Base-by-base conservation (phyloP, 345 rosid genomes). In the Geranium brycei region DNA sequence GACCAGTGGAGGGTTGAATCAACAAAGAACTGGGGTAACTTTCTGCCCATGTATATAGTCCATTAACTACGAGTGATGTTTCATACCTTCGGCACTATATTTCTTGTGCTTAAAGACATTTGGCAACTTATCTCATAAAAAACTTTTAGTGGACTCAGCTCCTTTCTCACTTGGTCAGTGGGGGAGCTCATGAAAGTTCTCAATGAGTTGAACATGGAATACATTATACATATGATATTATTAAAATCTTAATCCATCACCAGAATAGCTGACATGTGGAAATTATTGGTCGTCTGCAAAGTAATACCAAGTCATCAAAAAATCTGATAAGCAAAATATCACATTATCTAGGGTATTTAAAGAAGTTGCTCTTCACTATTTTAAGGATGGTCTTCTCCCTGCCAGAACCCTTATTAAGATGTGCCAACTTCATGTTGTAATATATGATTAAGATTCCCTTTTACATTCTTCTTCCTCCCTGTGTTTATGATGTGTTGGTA, bases 1-100 rank as follows among this genome's bases (percentile, higher is more conserved):
- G 8, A 84, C 97, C 11, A 91, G 93, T 62, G 97, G 97, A 69
- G 97, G 97, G 31, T 80, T 91, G 82, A 91, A 91, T 82, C 97
- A 91, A 74, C 97, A 91, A 62, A 78, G 97, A 68, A 91, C 97
- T 19, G 97, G 97, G 82, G 97, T 91, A 75, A 62, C 68, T 74
- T 80, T 64, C 61, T 74, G 41, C 23, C 12, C 59, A 13, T 69
- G 12, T 66, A 18, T 12, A 2, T 23, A 35, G 14, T 51, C 41
- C 31, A 11, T n/a, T 47, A 28, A 57, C 18, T 60, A 12, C 31
- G 7, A 35, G 17, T 16, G 41, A 15, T 13, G 12, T 59, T 59
- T 4, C 31, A 0, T 59, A 5, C 31, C 18, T 2, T 58, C 4
- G 7, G 7, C 3, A 1, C 11, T 58, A 17, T 59, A 16, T 59